These are phyloP conservation scores for Grammothele lineata DNA, from an alignment of 768 basidiomycete genomes.

Conservation along the genomic window DNA sequence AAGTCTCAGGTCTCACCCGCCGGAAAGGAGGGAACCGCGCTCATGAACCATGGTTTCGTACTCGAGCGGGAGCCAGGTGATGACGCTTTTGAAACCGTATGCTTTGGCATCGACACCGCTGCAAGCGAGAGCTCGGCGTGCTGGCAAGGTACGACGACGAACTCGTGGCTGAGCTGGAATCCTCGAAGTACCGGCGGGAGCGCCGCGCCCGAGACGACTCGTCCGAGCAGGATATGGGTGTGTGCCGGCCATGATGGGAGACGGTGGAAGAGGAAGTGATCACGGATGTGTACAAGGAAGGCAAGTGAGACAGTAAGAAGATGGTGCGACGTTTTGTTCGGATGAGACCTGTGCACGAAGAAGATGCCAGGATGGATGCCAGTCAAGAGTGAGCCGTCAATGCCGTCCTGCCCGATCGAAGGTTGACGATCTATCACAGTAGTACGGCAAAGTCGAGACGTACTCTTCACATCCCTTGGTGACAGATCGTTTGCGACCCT, in stretches of 20 bases:
- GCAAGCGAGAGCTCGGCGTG: constrained; percentile 56
- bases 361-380: constrained; percentile 29
- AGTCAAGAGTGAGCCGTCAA: too few relatives aligned
- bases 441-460: constrained; percentile 37
- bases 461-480: constrained; percentile 45
- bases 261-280: too few relatives aligned
- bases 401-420: neutral
- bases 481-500: constrained; percentile 37
- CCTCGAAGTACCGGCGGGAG: too few relatives aligned
- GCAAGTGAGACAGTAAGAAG: constrained; percentile 67
- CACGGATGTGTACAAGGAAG: constrained; percentile 42
- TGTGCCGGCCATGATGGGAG: too few relatives aligned
- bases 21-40: too few relatives aligned
- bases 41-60: too few relatives aligned
- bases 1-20: too few relatives aligned
- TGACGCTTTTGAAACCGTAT: too few relatives aligned
- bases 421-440: too few relatives aligned
- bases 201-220: constrained; percentile 52
- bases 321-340: constrained; percentile 77
- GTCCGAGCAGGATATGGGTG: constrained; percentile 1
- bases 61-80: too few relatives aligned
- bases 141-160: constrained; percentile 75
- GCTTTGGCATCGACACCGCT: too few relatives aligned
- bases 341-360: constrained; percentile 40
- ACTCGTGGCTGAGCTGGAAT: constrained; percentile 57